Conservation (phyloP, 805 yeast species). For the Lipomyces mesembrius region DNA sequence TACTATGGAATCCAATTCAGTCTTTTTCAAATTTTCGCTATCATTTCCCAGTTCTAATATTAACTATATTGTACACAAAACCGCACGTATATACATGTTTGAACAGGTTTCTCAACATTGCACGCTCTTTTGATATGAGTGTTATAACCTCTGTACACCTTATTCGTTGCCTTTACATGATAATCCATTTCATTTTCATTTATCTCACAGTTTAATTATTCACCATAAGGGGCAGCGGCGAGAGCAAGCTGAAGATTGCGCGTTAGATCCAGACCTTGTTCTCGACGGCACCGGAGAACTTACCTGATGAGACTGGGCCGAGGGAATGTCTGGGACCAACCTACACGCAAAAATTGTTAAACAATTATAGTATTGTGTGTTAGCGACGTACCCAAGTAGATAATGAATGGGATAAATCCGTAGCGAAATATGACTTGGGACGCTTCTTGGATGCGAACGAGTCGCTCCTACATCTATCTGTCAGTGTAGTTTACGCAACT, state of each 20-base stretch:
- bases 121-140: neutral
- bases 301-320: constrained; percentile 77
- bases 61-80: neutral
- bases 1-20: neutral
- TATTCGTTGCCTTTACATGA: neutral
- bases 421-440: constrained; percentile 89
- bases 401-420: constrained; percentile 94
- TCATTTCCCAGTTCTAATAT: neutral
- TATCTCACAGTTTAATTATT: neutral
- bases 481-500: neutral
- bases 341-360: constrained; percentile 28
- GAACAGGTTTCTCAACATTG: neutral
- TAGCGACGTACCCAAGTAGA: constrained; percentile 65
- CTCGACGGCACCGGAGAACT: constrained; percentile 25
- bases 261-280: neutral
- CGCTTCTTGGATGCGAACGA: constrained; percentile 77
- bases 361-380: too few relatives aligned
- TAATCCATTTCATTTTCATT: neutral
- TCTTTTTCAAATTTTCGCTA: neutral
- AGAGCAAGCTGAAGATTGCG: constrained; percentile 22
- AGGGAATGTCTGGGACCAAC: constrained; percentile 79
- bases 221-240: constrained; percentile 25
- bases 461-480: constrained; percentile 67
- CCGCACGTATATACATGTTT: neutral
- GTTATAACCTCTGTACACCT: neutral